Evolutionary conservation across 1,284 basidiomycete species (phyloP), one percentile per base, ranked within the genome.

Genomic region (Amylostereum areolatum): DNA sequence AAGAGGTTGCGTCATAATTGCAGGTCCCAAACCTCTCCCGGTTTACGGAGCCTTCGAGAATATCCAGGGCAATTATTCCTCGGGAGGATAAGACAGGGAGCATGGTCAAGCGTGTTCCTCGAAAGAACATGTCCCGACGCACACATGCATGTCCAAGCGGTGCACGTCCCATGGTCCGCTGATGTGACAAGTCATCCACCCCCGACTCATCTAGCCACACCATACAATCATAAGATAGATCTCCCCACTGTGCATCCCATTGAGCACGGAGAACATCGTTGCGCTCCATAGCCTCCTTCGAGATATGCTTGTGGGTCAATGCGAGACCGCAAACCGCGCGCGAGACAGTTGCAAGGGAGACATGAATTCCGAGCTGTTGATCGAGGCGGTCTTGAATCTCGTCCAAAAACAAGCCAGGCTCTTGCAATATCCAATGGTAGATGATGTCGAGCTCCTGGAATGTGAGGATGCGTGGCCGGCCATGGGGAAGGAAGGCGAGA

Each of bases 41-140:
- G n/a, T n/a, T n/a, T n/a, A n/a, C n/a, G n/a, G n/a, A n/a, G n/a
- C n/a, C n/a, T n/a, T 52, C 40, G 3, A 49, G 32, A 18, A 52
- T 49, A 31, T 52, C 40, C 11, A 50, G 34, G 10, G 51, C 45
- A 11, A 47, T 42, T 36, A 52, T 45, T 10, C 51, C 48, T 31
- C 50, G 41, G 35, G 32, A 36, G 12, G 52, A 31, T 18, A 53
- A 32, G n/a, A 37, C 45, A 2, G 48, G 52, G 31, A 53, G 48
- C 12, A 53, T 40, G 2, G 48, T 50, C 25, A 39, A 47, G 7
- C 36, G 36, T 3, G 29, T 25, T n/a, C 45, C 45, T 11, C 36
- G 35, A 5, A 47, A 11, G 28, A 47, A 47, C 10, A 37, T 47
- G n/a, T 27, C 45, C 6, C 45, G 35, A 9, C 29, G 28, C 12